Evolutionary conservation across 345 rosid species (phyloP).

Genomic region (Citrus trifoliata): DNA sequence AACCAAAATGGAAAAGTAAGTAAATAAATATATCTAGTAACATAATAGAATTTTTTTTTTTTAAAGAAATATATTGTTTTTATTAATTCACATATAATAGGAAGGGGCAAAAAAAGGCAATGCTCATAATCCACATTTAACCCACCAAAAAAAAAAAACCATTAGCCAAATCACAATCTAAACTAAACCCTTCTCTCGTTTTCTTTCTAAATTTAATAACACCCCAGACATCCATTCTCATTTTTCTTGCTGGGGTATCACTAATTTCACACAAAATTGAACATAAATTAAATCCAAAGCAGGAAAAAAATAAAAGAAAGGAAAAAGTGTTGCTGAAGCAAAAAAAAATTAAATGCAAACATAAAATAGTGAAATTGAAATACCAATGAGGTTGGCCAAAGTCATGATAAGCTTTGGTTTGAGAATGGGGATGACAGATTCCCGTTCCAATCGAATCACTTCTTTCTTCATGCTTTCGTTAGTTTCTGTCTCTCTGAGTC

Average conservation of each 20-base stretch:
- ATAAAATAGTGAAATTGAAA: neutral
- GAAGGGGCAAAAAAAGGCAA: neutral
- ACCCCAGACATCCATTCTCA: neutral
- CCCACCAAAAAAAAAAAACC: neutral
- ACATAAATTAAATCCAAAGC: neutral
- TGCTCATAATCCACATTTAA: neutral
- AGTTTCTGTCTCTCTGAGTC: slow-evolving; percentile 5
- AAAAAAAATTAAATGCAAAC: neutral
- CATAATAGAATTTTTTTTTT: too few relatives aligned
- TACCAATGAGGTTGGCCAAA: slow-evolving; percentile 91
- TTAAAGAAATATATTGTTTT: neutral
- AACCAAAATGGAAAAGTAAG: neutral
- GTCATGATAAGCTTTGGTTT: slow-evolving; percentile 93
- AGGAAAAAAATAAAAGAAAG: neutral
- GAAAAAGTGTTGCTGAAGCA: neutral
- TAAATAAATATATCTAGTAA: neutral
- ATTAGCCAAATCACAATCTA: neutral
- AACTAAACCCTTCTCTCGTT: neutral
- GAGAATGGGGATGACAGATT: slow-evolving; percentile 88
- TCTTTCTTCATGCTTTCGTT: slow-evolving; percentile 42
- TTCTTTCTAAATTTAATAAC: neutral
- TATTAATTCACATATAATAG: neutral
- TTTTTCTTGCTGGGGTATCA: neutral
- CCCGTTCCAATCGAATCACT: slow-evolving; percentile 77
- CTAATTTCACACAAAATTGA: neutral